These are phyloP conservation scores for Angomonas ambiguus DNA, from an alignment of 208 protist genomes.

Conservation along the genomic window DNA sequence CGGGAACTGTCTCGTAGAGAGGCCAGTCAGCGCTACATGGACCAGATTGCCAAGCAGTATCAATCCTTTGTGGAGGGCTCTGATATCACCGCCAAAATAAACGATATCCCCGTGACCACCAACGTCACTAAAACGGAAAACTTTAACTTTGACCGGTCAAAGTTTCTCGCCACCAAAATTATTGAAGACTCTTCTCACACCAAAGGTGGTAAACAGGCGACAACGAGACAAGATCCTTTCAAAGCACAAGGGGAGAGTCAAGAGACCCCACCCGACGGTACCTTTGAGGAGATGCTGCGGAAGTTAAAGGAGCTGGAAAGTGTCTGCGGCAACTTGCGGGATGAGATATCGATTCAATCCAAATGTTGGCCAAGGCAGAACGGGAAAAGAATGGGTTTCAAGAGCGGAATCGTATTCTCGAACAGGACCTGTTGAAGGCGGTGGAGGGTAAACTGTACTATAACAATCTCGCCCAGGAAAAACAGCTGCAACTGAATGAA, in stretches of 20 bases:
- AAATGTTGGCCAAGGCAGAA: conserved; percentile 56
- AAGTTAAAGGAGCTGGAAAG: conserved; percentile 75
- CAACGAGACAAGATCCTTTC: background rate
- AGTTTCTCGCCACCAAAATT: conserved; percentile 40
- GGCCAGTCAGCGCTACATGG: conserved; percentile 23
- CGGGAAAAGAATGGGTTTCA: conserved; percentile 47
- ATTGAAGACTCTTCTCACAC: conserved; percentile 39
- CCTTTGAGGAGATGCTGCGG: conserved; percentile 69
- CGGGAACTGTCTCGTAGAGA: conserved; percentile 29
- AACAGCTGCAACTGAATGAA: conserved; percentile 51
- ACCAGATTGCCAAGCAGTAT: conserved; percentile 45
- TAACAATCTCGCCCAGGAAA: conserved; percentile 74
- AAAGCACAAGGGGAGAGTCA: background rate
- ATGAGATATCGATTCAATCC: conserved; percentile 70
- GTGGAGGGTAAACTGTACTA: conserved; percentile 63
- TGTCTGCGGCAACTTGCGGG: conserved; percentile 67
- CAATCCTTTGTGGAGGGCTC: conserved; percentile 43
- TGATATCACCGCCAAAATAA: conserved; percentile 26
- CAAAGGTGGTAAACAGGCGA: conserved; percentile 10
- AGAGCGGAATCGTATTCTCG: conserved; percentile 45
- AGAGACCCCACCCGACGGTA: conserved; percentile 9
- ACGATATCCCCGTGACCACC: conserved; percentile 21
- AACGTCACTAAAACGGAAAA: background rate
- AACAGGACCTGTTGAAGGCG: conserved; percentile 42
- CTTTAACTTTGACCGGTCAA: conserved; percentile 14